These are phyloP conservation scores for Rhazya stricta DNA, from an alignment of 257 asterid species.

Conservation along the genomic window DNA sequence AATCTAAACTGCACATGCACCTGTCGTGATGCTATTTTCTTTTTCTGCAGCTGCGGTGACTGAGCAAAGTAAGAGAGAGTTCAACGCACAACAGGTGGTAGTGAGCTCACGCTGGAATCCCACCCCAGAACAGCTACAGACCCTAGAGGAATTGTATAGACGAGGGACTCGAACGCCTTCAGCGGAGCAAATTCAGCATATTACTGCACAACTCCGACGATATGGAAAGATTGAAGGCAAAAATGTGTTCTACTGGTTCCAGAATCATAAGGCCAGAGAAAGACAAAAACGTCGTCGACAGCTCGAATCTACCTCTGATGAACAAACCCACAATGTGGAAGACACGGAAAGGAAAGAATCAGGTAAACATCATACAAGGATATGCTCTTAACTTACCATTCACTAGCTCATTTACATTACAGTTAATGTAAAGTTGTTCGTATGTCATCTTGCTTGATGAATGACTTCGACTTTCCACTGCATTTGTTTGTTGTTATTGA, in stretches of 20 bases:
- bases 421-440: neutral
- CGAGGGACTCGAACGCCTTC: conserved; percentile 82
- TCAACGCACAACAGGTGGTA: conserved; percentile 61
- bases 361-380: conserved; percentile 17
- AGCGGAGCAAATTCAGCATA: conserved; percentile 89
- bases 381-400: neutral
- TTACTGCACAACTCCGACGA: conserved; percentile 67
- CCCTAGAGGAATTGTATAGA: conserved; percentile 71
- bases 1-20: neutral
- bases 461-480: neutral
- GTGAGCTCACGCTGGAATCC: conserved; percentile 97
- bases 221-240: conserved; percentile 94
- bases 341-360: conserved; percentile 43
- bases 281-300: conserved; percentile 87
- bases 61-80: conserved; percentile 64
- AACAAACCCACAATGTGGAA: conserved; percentile 25
- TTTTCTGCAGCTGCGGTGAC: conserved; percentile 41
- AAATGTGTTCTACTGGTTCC: conserved; percentile 95
- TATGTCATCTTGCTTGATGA: neutral
- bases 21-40: neutral
- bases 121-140: conserved; percentile 83
- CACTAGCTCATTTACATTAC: neutral
- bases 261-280: conserved; percentile 91
- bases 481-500: conserved; percentile 15
- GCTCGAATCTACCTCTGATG: conserved; percentile 47